These are phyloP conservation scores for Cladosporium cucumerinum DNA, from an alignment of 2,329 filamentous ascomycete species.

Conservation along the genomic window DNA sequence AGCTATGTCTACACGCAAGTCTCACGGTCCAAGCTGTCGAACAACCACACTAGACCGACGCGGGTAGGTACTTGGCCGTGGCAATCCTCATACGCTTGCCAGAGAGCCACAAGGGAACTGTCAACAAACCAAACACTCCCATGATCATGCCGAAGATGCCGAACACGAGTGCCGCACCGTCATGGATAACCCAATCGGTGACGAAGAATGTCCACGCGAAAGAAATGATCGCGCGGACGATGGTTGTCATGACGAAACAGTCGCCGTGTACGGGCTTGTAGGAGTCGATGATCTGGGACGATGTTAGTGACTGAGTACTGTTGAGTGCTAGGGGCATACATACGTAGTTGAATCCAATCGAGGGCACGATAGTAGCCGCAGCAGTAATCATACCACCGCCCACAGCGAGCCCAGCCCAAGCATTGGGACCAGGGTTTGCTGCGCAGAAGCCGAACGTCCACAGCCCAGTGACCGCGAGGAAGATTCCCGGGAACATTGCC, in stretches of 20 bases:
- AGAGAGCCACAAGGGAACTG: constrained; percentile 38
- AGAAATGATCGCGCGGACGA: constrained; percentile 47
- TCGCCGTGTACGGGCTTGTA: constrained; percentile 49
- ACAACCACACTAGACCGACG: not conserved
- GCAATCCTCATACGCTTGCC: constrained; percentile 43
- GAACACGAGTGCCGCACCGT: constrained; percentile 49
- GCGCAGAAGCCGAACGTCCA: constrained; percentile 41
- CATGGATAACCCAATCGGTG: constrained; percentile 44
- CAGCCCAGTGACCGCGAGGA: constrained; percentile 38
- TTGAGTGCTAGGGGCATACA: not conserved
- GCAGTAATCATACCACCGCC: constrained; percentile 41
- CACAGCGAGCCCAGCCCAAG: constrained; percentile 41
- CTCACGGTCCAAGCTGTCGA: not conserved
- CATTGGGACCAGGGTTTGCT: constrained; percentile 34
- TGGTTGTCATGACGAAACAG: constrained; percentile 54
- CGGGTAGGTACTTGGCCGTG: constrained; percentile 31
- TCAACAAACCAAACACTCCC: constrained; percentile 45
- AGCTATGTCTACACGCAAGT: not conserved
- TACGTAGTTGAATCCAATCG: constrained; percentile 44
- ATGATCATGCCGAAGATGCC: constrained; percentile 53
- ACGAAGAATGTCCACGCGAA: constrained; percentile 57
- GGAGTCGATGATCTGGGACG: constrained; percentile 49
- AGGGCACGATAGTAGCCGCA: constrained; percentile 42
- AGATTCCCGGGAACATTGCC: constrained; percentile 38
- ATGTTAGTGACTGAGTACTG: not conserved